Evolutionary conservation across 2,329 filamentous ascomycete species (phyloP).

Genomic region (Eutypella sp.): DNA sequence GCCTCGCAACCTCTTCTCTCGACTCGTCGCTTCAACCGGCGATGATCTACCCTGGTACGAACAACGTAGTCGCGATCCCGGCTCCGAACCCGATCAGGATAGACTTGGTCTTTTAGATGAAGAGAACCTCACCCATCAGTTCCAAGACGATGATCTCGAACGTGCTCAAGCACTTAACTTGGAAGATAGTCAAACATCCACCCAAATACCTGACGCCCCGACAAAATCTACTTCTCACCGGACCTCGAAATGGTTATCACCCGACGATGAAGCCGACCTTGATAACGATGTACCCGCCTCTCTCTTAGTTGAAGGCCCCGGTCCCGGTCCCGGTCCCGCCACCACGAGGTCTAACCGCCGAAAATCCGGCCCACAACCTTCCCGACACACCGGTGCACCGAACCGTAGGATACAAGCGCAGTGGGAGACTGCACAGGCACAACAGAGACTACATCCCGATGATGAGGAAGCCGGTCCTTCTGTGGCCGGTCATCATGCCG

Average conservation of each 20-base stretch:
- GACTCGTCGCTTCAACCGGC: slow-evolving; percentile 29
- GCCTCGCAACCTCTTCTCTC: slow-evolving; percentile 45
- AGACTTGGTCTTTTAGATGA: slow-evolving; percentile 44
- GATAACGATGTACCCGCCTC: slow-evolving; percentile 62
- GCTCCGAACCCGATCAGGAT: slow-evolving; percentile 35
- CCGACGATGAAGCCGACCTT: slow-evolving; percentile 26
- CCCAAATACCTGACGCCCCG: slow-evolving; percentile 30
- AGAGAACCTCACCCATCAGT: slow-evolving; percentile 47
- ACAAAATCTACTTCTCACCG: slow-evolving; percentile 11
- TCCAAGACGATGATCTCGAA: slow-evolving; percentile 46
- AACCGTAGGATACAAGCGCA: slow-evolving; percentile 42
- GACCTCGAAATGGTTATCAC: slow-evolving; percentile 23
- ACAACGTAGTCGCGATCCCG: slow-evolving; percentile 39
- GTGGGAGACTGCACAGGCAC: slow-evolving; percentile 50
- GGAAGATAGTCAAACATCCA: slow-evolving; percentile 42
- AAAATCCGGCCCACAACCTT: slow-evolving; percentile 17
- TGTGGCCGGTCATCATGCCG: slow-evolving; percentile 7
- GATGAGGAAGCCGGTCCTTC: slow-evolving; percentile 28
- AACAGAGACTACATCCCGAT: slow-evolving; percentile 46
- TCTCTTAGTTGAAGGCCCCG: slow-evolving; percentile 51
- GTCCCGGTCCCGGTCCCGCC: slow-evolving; percentile 17
- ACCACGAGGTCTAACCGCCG: slow-evolving; percentile 19
- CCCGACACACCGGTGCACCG: slow-evolving; percentile 32
- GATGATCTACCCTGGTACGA: slow-evolving; percentile 45
- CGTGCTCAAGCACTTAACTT: slow-evolving; percentile 35